A percentile compares a stretch with the other conserved stretches of the same genome.
These are phyloP conservation scores for Circinella minor DNA, from an alignment of 371 early-diverging fungal genomes.

Conservation along the genomic window DNA sequence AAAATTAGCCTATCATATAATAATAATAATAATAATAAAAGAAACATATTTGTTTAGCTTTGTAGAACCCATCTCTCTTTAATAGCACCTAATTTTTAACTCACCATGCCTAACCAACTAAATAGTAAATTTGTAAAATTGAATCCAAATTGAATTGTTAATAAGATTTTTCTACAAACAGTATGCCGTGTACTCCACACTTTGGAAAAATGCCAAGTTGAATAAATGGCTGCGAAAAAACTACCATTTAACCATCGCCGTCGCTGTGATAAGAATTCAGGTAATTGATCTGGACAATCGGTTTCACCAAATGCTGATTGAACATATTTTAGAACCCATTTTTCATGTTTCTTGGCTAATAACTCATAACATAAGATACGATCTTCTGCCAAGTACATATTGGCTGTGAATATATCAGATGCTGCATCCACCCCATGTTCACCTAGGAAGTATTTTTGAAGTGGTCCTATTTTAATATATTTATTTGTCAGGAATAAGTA, in stretches of 20 bases:
- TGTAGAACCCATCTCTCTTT: background rate
- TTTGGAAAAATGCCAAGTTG: constrained; percentile 54
- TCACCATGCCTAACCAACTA: constrained; percentile 83
- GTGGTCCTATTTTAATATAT: constrained; percentile 49
- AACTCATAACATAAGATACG: constrained; percentile 89
- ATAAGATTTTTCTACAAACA: constrained; percentile 60
- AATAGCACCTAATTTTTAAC: background rate
- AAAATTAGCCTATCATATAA: constrained; percentile 66
- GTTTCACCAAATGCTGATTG: constrained; percentile 80
- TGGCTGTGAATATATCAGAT: constrained; percentile 63
- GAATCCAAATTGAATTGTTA: constrained; percentile 74
- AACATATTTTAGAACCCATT: constrained; percentile 73
- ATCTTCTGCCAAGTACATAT: constrained; percentile 86
- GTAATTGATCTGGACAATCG: constrained; percentile 79
- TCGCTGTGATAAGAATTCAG: constrained; percentile 88
- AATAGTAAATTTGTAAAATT: constrained; percentile 75
- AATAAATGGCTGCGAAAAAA: constrained; percentile 73
- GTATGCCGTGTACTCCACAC: constrained; percentile 71
- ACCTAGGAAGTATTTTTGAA: constrained; percentile 81
- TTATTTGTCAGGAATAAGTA: background rate
- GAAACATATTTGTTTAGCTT: background rate
- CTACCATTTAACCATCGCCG: constrained; percentile 92
- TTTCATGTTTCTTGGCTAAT: constrained; percentile 71
- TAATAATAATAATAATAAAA: background rate
- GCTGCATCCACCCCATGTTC: constrained; percentile 52